Evolutionary conservation across 1,284 basidiomycete species (phyloP).

Genomic region (Cutaneotrichosporon curvatum): DNA sequence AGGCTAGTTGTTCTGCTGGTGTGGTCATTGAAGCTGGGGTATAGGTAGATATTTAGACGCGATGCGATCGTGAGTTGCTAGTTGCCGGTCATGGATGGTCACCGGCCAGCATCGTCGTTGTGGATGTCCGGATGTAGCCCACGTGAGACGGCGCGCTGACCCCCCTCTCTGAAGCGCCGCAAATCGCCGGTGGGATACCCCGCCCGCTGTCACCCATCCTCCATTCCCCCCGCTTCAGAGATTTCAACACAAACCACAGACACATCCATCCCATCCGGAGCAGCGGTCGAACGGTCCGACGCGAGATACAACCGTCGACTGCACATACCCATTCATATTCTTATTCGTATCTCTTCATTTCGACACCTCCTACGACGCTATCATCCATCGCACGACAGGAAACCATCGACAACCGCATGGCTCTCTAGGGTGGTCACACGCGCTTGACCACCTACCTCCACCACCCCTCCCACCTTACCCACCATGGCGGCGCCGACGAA

Average conservation of each 20-base stretch:
- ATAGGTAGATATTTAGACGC: not conserved
- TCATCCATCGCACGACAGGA: not conserved
- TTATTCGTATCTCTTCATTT: not conserved
- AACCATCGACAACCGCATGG: not conserved
- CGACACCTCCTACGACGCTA: not conserved
- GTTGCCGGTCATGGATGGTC: no score
- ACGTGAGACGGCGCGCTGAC: not conserved
- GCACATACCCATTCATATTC: not conserved
- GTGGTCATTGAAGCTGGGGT: not conserved
- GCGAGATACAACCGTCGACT: no score
- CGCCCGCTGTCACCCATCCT: not conserved
- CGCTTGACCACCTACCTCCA: conserved; percentile 3
- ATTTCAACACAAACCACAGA: not conserved
- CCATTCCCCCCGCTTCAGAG: not conserved
- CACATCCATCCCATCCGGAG: not conserved
- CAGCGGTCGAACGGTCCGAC: no score
- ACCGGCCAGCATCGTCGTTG: not conserved
- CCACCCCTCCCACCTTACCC: not conserved
- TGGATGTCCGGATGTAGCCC: not conserved
- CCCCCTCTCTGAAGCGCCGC: not conserved
- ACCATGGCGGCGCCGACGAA: conserved; percentile 11
- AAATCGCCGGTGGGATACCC: not conserved
- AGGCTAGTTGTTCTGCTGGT: conserved; percentile 50
- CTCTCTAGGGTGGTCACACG: conserved; percentile 8
- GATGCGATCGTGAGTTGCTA: no score